phyloP scores from a whole-genome alignment of 441 rosid genomes.

The Viola pubescens region DNA sequence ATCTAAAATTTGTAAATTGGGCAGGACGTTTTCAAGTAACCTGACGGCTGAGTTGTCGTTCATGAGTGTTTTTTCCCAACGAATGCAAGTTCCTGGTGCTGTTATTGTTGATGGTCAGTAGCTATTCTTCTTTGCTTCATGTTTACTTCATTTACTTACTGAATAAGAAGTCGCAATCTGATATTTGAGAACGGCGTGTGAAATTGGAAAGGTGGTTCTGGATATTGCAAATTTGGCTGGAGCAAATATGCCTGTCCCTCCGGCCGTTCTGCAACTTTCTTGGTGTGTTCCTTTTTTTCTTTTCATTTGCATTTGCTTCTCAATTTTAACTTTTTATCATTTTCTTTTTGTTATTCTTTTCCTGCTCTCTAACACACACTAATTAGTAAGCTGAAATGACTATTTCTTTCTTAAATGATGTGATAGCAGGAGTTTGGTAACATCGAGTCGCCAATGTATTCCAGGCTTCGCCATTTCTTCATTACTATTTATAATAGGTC shows the following conservation, averaged over 20 bases:
- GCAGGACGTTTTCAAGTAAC: conserved; percentile 8
- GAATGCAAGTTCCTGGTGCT: conserved; percentile 58
- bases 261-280: conserved; percentile 70
- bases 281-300: conserved; percentile 44
- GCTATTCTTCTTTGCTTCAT: not conserved
- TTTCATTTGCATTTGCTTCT: not conserved
- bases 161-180: not conserved
- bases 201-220: conserved; percentile 64
- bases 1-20: not conserved
- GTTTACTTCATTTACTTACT: not conserved
- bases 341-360: too few relatives aligned
- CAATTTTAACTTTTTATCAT: not conserved
- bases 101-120: conserved; percentile 67
- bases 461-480: conserved; percentile 63
- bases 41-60: conserved; percentile 38
- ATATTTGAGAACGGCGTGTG: not conserved
- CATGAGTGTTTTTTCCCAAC: conserved; percentile 55
- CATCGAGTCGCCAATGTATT: conserved; percentile 72
- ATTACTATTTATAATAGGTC: conserved; percentile 67
- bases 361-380: not conserved
- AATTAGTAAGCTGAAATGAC: not conserved
- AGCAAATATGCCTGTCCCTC: conserved; percentile 68
- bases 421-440: conserved; percentile 78
- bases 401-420: conserved; percentile 11
- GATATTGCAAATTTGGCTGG: conserved; percentile 90